Evolutionary conservation across 2,329 filamentous ascomycete genomes (phyloP).

Genomic region (Arthrobotrys pseudoclavata): DNA sequence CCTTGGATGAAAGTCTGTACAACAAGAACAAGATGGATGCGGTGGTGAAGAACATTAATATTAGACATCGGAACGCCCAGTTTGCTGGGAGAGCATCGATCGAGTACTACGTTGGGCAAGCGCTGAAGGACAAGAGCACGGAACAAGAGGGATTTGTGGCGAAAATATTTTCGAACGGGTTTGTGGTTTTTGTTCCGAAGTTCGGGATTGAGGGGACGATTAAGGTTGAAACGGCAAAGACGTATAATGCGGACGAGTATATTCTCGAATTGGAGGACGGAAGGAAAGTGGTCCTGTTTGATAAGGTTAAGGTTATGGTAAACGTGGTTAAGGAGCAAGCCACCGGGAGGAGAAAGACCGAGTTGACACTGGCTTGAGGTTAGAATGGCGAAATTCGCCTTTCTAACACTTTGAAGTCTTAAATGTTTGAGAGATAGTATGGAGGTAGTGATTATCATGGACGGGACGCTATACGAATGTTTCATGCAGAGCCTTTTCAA

Average conservation of each 20-base stretch:
- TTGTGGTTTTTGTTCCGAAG: conserved; percentile 93
- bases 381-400: conserved; percentile 5
- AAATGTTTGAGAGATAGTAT: conserved; percentile 33
- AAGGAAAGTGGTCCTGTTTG: conserved; percentile 83
- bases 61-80: conserved; percentile 95
- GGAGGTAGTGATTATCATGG: conserved; percentile 14
- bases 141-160: conserved; percentile 96
- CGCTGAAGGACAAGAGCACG: conserved; percentile 80
- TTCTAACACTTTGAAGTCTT: conserved; percentile 18
- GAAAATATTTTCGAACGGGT: conserved; percentile 96
- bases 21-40: conserved; percentile 87
- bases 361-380: conserved; percentile 75
- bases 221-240: conserved; percentile 79
- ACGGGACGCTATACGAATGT: conserved; percentile 20
- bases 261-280: conserved; percentile 70
- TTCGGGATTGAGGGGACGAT: conserved; percentile 97
- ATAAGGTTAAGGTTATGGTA: conserved; percentile 89
- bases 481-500: conserved; percentile 33
- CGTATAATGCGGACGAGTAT: conserved; percentile 89
- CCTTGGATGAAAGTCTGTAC: conserved; percentile 83
- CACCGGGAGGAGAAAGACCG: conserved; percentile 94
- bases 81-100: conserved; percentile 93
- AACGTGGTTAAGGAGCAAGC: conserved; percentile 93
- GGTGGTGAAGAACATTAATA: conserved; percentile 98
- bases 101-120: conserved; percentile 97